phyloP scores from a whole-genome alignment of 345 rosid genomes.

The Tarenaya hassleriana region DNA sequence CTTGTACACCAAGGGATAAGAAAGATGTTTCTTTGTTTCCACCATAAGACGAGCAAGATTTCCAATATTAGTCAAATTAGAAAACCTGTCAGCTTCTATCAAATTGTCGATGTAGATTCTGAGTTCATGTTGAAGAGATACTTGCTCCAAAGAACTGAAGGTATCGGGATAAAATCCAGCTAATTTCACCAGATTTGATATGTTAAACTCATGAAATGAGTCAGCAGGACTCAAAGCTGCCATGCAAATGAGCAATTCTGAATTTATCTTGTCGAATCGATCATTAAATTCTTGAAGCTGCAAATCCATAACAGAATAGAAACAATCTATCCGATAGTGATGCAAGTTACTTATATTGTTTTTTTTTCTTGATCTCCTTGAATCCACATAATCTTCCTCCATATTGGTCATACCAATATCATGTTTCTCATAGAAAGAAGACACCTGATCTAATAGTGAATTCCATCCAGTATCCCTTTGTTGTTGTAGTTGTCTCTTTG shows the following conservation, averaged over 20 bases:
- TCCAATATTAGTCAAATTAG: neutral
- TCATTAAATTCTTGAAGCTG: neutral
- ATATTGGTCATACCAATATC: neutral
- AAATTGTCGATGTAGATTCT: neutral
- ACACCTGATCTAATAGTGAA: neutral
- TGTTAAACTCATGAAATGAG: neutral
- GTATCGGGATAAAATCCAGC: neutral
- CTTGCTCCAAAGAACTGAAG: too few relatives aligned
- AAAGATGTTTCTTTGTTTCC: too few relatives aligned
- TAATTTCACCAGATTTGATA: neutral
- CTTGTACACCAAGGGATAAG: too few relatives aligned
- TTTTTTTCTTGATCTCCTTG: neutral
- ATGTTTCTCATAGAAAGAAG: neutral
- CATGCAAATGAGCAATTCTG: neutral
- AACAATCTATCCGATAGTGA: neutral
- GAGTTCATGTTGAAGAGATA: neutral
- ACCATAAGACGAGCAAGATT: neutral
- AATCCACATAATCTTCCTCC: neutral
- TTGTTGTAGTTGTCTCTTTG: neutral
- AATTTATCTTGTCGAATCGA: neutral
- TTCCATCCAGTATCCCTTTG: slow-evolving; percentile 8
- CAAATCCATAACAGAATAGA: neutral
- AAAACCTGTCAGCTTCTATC: neutral
- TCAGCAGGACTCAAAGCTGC: neutral
- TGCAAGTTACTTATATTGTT: neutral